Evolutionary conservation across 2,329 filamentous ascomycete species (phyloP), one percentile per base, ranked within the genome.

Genomic region (Aspergillus quadricinctus): DNA sequence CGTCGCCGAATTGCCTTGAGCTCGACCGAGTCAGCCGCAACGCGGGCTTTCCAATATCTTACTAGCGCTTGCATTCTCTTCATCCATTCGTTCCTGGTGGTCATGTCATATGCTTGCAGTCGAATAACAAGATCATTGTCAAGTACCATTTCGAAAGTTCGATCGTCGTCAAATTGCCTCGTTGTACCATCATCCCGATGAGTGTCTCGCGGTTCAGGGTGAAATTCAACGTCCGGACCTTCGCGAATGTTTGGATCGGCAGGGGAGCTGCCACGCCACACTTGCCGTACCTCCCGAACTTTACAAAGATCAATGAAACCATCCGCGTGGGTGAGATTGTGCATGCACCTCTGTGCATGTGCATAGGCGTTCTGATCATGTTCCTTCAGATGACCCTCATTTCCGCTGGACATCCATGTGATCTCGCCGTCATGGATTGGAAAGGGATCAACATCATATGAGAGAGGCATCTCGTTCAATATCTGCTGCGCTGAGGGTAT

Each of bases 291-390:
- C 61, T 81, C 78, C 10, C 74, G 69, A 11, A 88, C 79, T 57
- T 81, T 77, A 56, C 80, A 80, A 37, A 88, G 70, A 66, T 88
- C 79, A 66, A 89, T 81, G 67, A 85, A 85, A 8, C 86, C 83
- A 58, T 89, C 83, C n/a, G 83, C 77, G 56, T 82, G 75, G 50
- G 80, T 70, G 49, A 88, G 69, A 53, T 86, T 84, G 60, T 83
- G 78, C 29, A 81, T 72, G 62, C 84, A 84, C 43, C 86, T 78
- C 57, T 82, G 75, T 2, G 79, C 76, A 64, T 88, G 84, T 40
- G 83, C 80, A 51, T 78, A 80, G 1, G 86, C 85, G 63, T 84
- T 81, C 55, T 78, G 74, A 61, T 88, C 85, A 54, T 80, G 80
- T 8, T 76, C 69, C 52, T 75, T 71, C n/a, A 78, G 71, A 45